Base-by-base conservation (phyloP, 805 yeast species). In the Lipomyces sp. region DNA sequence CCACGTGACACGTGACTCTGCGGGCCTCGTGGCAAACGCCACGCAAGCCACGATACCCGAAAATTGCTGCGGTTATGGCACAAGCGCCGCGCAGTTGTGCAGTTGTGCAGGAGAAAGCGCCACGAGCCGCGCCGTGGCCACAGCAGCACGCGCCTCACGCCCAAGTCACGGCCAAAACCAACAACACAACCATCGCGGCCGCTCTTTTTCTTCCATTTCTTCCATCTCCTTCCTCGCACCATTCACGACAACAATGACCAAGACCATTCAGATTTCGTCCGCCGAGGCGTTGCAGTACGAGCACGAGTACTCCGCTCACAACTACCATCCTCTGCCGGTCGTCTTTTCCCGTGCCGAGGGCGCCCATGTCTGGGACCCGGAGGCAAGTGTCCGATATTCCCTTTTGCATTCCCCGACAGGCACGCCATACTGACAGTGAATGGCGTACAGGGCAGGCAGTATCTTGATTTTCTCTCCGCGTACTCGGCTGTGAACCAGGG, bases 401-500 rank as follows among this genome's bases (percentile, higher is more conserved):
- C 19, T 21, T 11, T 39, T 24, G 5, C 19, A n/a, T 6, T 21
- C 41, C 16, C 16, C 41, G 7, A 13, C 26, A 18, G 22, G 3
- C 16, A 31, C 3, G 13, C 10, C 7, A 6, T 38, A n/a, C 18
- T n/a, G 8, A 29, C n/a, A 33, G 5, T 21, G 37, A 32, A 14
- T 5, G 21, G 22, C n/a, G 2, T 34, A 26, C 28, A 55, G 71
- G 97, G 96, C 59, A 86, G 83, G 35, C 90, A 89, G 67, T 91
- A 90, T 70, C 74, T 91, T 59, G 98, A 91, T 70, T 91, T 91
- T 66, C 73, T 91, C 54, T 84, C 95, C 16, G 97, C 97, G 11
- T 91, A 91, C 71, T 88, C 96, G 24, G 98, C 98, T 4, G 96
- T 91, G 31, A 91, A 91, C 74, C 97, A 91, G 71, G 98, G 98